Evolutionary conservation across 2,329 filamentous ascomycete species (phyloP), one percentile per base, ranked within the genome.

Genomic region (Scleromitrula shiraiana): DNA sequence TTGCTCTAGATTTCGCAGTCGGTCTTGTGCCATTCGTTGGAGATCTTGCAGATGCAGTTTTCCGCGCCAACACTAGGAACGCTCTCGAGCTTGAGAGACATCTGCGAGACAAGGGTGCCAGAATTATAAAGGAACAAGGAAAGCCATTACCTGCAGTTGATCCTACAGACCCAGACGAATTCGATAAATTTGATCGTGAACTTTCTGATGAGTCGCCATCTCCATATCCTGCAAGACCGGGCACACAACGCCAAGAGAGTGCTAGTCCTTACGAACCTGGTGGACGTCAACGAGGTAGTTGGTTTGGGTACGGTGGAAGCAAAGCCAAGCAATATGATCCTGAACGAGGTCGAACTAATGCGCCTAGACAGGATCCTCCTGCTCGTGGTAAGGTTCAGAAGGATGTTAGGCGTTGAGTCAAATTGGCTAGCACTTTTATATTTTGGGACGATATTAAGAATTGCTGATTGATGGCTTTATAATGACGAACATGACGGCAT

Each of bases 1-100:
- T 96, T 48, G 59, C 75, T 3, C 51, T 90, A 33, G 87, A 94
- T 62, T 87, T 93, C 57, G 64, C 76, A 30, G 71, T 90, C 27
- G 88, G 87, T 5, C 68, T 93, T 2, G 71, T 91, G 1, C 87
- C 87, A 0, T 78, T 91, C 53, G 53, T 88, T 0, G 87, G 87
- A n/a, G 87, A 91, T 59, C 51, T 91, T 2, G 76, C 74, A 32
- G 87, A 93, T 60, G 83, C 58, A 5, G 65, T 79, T 3, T 83
- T 83, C 68, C 82, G 85, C 52, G 82, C 82, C 62, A 93, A 91
- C 61, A 87, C 83, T 17, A 80, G 80, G 59, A 93, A 91, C 58
- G 80, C 85, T 5, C 75, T 83, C 29, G 65, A 87, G 2, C 70
- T 80, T 10, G 76, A 80, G 59, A 68, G 79, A 39, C 73, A 83